phyloP scores from a whole-genome alignment of 257 asterid species.

The Solanum gracilifrons region DNA sequence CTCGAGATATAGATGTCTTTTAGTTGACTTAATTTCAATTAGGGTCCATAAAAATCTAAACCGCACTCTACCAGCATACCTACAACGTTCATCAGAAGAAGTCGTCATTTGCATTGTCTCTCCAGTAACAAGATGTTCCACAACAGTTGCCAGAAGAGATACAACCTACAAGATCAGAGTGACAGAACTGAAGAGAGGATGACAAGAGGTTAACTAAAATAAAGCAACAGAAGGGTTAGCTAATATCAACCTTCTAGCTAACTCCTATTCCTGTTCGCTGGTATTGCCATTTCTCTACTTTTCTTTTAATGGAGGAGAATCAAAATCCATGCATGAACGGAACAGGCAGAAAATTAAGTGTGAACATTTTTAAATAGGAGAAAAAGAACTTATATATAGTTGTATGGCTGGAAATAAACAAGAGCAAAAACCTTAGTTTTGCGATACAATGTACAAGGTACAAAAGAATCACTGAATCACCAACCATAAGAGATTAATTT shows the following conservation, averaged over 20 bases:
- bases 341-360: not conserved
- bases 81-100: conserved; percentile 77
- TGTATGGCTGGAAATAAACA: not conserved
- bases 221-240: not conserved
- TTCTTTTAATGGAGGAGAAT: not conserved
- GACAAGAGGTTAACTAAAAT: not conserved
- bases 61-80: conserved; percentile 31
- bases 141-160: conserved; percentile 77
- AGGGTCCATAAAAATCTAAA: not conserved
- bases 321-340: not conserved
- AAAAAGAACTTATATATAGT: not conserved
- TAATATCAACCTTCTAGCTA: not conserved
- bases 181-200: not conserved
- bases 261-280: not conserved
- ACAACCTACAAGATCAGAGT: conserved; percentile 48
- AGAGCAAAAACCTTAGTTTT: not conserved
- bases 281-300: not conserved
- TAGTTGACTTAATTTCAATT: not conserved
- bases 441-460: not conserved
- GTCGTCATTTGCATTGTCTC: conserved; percentile 98
- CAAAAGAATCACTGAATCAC: not conserved
- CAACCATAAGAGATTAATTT: not conserved
- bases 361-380: not conserved
- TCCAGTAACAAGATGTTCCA: conserved; percentile 94
- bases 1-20: not conserved